phyloP scores from a whole-genome alignment of 441 rosid species.

The Bruguiera hainesii region DNA sequence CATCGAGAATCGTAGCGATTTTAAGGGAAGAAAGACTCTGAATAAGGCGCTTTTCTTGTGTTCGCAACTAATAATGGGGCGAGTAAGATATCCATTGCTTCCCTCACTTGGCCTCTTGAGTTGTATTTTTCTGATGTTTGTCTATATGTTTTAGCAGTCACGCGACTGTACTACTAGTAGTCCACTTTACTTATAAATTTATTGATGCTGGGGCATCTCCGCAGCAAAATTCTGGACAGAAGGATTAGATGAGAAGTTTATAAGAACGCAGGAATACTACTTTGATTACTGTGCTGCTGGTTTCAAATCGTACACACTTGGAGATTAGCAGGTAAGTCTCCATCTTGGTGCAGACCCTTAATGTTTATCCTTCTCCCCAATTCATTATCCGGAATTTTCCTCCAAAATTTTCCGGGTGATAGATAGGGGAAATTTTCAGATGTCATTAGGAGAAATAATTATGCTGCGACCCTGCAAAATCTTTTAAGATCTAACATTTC shows the following conservation, averaged over 20 bases:
- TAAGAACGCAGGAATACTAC: slow-evolving; percentile 85
- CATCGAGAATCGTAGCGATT: too few relatives aligned
- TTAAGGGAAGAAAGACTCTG: too few relatives aligned
- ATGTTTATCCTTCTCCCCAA: neutral
- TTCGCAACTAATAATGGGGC: too few relatives aligned
- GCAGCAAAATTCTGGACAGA: slow-evolving; percentile 54
- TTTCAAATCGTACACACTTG: slow-evolving; percentile 68
- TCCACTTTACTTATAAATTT: neutral
- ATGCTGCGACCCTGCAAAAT: too few relatives aligned
- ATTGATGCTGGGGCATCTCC: neutral
- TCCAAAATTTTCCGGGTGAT: neutral
- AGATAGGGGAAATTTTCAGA: neutral
- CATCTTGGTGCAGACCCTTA: neutral
- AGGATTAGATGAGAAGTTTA: slow-evolving; percentile 71
- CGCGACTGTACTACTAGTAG: neutral
- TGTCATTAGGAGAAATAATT: too few relatives aligned
- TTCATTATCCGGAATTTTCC: neutral
- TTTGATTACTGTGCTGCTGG: slow-evolving; percentile 85
- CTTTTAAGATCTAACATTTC: too few relatives aligned
- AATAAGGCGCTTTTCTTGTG: too few relatives aligned
- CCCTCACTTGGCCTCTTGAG: neutral
- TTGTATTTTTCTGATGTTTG: neutral
- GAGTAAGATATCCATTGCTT: neutral
- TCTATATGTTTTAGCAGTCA: neutral
- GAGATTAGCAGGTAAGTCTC: slow-evolving; percentile 68